phyloP scores from a whole-genome alignment of 352 stramenopile genomes.

The Saprolegnia parasitica region DNA sequence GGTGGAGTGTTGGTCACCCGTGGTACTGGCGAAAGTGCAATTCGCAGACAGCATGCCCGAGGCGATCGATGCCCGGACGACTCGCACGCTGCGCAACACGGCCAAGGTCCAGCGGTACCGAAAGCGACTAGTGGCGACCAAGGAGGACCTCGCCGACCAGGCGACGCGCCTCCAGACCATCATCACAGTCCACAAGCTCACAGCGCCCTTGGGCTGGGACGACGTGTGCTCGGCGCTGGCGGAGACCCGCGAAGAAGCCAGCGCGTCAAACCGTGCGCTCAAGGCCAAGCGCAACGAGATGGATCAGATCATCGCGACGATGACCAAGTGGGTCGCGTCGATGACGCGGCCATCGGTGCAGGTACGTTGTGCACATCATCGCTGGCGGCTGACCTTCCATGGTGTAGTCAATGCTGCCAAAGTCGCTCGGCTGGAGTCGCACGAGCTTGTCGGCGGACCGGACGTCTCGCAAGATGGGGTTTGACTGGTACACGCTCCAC shows the following conservation, averaged over 20 bases:
- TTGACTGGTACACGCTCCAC: conserved; percentile 8
- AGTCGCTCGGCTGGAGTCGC: conserved; percentile 4
- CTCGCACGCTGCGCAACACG: neutral
- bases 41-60: neutral
- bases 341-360: neutral
- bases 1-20: too few relatives aligned
- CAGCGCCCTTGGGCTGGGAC: conserved; percentile 3
- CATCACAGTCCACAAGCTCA: neutral
- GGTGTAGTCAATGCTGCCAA: conserved; percentile 7
- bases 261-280: neutral
- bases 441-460: conserved; percentile 8
- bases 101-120: conserved; percentile 18
- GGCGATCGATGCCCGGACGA: neutral
- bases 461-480: neutral
- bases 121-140: neutral
- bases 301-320: neutral
- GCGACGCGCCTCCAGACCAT: neutral
- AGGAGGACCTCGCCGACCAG: neutral
- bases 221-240: neutral
- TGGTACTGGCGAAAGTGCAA: too few relatives aligned
- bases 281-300: neutral
- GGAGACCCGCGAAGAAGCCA: neutral
- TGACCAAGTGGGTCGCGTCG: conserved; percentile 4
- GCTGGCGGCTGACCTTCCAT: neutral
- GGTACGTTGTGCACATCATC: neutral